These are phyloP conservation scores for Gryganskiella cystojenkinii DNA, from an alignment of 192 early-diverging fungal species.

Conservation along the genomic window DNA sequence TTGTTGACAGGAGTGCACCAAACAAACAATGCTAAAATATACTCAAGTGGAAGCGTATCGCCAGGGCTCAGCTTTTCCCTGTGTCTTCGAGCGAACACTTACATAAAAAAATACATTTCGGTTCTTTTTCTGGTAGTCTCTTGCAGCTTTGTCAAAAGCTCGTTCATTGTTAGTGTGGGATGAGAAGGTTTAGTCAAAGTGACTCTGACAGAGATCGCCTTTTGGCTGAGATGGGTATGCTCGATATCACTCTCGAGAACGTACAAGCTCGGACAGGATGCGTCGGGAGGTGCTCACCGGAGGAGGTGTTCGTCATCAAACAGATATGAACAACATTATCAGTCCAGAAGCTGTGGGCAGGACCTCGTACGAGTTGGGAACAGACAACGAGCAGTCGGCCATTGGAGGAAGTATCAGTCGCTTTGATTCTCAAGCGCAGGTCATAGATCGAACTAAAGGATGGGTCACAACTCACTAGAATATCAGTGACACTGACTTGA, in stretches of 20 bases:
- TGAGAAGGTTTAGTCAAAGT: slow-evolving; percentile 6
- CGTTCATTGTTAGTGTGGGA: too few species aligned
- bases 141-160: too few species aligned
- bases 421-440: not conserved
- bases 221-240: not conserved
- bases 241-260: slow-evolving; percentile 14
- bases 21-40: too few species aligned
- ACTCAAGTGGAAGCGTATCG: too few species aligned
- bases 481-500: slow-evolving; percentile 12
- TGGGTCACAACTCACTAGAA: slow-evolving; percentile 41
- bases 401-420: not conserved
- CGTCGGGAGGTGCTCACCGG: slow-evolving; percentile 11
- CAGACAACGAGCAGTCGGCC: slow-evolving; percentile 4
- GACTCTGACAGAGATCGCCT: slow-evolving; percentile 16
- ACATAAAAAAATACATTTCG: too few species aligned
- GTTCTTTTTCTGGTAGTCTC: too few species aligned
- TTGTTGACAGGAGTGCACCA: too few species aligned
- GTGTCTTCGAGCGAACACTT: too few species aligned
- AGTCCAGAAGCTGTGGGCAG: slow-evolving; percentile 1
- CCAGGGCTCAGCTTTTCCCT: too few species aligned
- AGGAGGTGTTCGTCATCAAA: slow-evolving; percentile 12
- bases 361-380: slow-evolving; percentile 23
- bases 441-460: slow-evolving; percentile 34
- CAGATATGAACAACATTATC: slow-evolving; percentile 19
- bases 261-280: slow-evolving; percentile 13